These are phyloP conservation scores for Hibiscus trionum DNA, from an alignment of 345 rosid genomes.

Conservation along the genomic window DNA sequence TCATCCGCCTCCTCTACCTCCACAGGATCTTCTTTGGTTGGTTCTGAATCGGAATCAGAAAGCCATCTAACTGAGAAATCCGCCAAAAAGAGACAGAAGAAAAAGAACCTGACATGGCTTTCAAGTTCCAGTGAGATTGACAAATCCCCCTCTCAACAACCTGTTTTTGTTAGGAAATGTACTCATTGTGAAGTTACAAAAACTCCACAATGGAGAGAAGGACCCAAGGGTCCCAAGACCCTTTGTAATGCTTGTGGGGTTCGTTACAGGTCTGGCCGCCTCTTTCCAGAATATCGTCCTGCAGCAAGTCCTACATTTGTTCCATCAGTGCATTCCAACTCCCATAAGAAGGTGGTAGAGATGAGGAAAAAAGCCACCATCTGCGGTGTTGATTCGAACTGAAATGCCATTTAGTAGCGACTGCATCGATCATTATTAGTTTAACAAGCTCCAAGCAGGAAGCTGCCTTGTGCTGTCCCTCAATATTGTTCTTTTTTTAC, in stretches of 20 bases:
- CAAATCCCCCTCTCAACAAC: constrained; percentile 16
- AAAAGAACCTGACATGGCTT: constrained; percentile 24
- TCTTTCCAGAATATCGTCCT: constrained; percentile 82
- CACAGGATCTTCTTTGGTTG: constrained; percentile 11
- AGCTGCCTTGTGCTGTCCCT: constrained; percentile 16
- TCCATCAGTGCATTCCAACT: constrained; percentile 63
- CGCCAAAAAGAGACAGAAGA: constrained; percentile 36
- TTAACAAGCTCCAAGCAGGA: constrained; percentile 19
- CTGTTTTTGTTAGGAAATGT: constrained; percentile 42
- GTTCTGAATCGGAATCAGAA: constrained; percentile 34
- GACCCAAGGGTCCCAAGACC: constrained; percentile 85
- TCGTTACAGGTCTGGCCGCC: constrained; percentile 82
- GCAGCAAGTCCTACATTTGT: constrained; percentile 78
- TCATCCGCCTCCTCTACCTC: constrained; percentile 12
- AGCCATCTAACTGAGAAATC: constrained; percentile 22
- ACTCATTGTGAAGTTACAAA: constrained; percentile 63
- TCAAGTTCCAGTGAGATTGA: constrained; percentile 22
- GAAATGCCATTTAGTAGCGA: constrained; percentile 23
- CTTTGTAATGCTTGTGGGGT: constrained; percentile 96
- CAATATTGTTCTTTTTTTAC: not conserved
- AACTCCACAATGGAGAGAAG: constrained; percentile 97
- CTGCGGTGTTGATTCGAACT: constrained; percentile 2
- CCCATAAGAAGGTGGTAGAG: constrained; percentile 72
- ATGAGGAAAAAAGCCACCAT: constrained; percentile 47
- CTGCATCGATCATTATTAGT: constrained; percentile 26